Conservation (phyloP, 306 rosid species). For the Vachellia pachyceras region DNA sequence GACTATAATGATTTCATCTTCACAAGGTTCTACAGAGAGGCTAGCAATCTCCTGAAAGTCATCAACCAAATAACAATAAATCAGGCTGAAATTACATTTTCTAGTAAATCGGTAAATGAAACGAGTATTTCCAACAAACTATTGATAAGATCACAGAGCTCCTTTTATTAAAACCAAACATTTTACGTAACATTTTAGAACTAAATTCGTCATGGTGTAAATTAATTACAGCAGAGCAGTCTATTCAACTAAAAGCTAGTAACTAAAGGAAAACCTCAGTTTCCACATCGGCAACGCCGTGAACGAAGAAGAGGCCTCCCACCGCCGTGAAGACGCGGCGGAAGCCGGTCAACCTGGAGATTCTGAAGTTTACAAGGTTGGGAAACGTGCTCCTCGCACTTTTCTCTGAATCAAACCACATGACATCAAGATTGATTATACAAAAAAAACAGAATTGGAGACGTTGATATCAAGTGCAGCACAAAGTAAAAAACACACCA, state of each 20-base stretch:
- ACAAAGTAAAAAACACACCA: slow-evolving; percentile 45
- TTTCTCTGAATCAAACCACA: slow-evolving; percentile 50
- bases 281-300: slow-evolving; percentile 67
- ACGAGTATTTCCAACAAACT: not conserved
- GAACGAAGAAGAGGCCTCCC: slow-evolving; percentile 72
- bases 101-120: not conserved
- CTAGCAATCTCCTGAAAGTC: slow-evolving; percentile 73
- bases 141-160: not conserved
- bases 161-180: not conserved
- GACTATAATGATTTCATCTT: slow-evolving; percentile 65
- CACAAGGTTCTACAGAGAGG: slow-evolving; percentile 80
- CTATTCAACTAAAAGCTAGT: not conserved
- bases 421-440: not conserved
- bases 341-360: slow-evolving; percentile 75
- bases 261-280: slow-evolving; percentile 57
- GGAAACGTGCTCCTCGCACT: slow-evolving; percentile 91
- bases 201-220: not conserved
- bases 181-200: not conserved
- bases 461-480: not conserved
- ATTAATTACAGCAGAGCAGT: not conserved
- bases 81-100: not conserved
- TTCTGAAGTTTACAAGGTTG: slow-evolving; percentile 68
- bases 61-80: not conserved
- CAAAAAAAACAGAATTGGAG: not conserved
- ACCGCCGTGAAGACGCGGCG: slow-evolving; percentile 69